phyloP scores from a whole-genome alignment of 1,284 basidiomycete species.

The Fistulina hepatica region DNA sequence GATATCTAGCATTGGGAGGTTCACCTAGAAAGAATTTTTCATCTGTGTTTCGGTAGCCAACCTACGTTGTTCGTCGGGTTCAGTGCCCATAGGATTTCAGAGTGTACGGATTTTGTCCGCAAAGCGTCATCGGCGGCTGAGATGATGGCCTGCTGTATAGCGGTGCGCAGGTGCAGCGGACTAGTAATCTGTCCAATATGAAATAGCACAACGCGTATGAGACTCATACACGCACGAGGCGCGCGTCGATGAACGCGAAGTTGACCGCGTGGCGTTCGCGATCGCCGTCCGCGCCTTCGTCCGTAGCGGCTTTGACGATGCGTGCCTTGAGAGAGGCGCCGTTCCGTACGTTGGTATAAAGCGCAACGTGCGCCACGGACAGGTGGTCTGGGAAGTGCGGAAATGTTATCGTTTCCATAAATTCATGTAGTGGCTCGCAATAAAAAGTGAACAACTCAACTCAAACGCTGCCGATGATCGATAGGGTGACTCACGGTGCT shows the following conservation, averaged over 20 bases:
- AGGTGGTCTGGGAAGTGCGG: constrained; percentile 35
- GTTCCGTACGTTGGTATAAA: constrained; percentile 61
- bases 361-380: constrained; percentile 48
- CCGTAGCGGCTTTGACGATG: constrained; percentile 58
- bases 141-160: constrained; percentile 69
- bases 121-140: constrained; percentile 47
- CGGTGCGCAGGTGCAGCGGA: constrained; percentile 66
- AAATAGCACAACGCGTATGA: constrained; percentile 7
- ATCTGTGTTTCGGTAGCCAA: constrained; percentile 1
- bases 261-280: constrained; percentile 62
- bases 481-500: too few relatives aligned
- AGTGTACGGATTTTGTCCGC: constrained; percentile 73
- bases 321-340: constrained; percentile 47
- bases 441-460: too few relatives aligned
- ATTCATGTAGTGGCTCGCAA: too few relatives aligned
- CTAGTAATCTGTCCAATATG: constrained; percentile 52
- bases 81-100: constrained; percentile 75
- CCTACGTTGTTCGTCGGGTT: constrained; percentile 78
- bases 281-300: constrained; percentile 53
- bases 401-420: constrained; percentile 47
- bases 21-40: neutral
- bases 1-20: constrained; percentile 47
- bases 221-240: constrained; percentile 33
- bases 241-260: constrained; percentile 82
- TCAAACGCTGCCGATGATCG: too few relatives aligned